Percentiles rank a stretch among this genome's conserved stretches.
Conservation (phyloP, 108 stramenopile genomes). For the Bacterosira constricta region DNA sequence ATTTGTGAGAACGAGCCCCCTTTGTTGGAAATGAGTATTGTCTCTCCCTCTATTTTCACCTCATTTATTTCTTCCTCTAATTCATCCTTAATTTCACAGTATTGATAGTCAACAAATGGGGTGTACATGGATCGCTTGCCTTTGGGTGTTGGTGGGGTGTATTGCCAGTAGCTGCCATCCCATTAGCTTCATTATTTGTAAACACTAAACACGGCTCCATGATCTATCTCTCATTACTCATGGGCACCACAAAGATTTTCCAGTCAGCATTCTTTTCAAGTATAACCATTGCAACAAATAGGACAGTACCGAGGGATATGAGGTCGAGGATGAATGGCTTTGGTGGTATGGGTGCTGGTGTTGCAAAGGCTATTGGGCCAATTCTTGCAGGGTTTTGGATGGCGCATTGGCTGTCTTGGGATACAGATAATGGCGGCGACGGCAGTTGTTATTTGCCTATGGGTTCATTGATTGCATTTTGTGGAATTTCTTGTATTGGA, state of each 20-base stretch:
- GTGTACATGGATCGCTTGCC: slow-evolving; percentile 49
- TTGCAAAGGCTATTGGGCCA: slow-evolving; percentile 64
- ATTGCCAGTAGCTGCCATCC: slow-evolving; percentile 48
- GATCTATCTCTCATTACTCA: slow-evolving; percentile 21
- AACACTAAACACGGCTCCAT: neutral
- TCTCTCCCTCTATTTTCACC: too few relatives aligned
- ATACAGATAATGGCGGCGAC: neutral
- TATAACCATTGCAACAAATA: slow-evolving; percentile 61
- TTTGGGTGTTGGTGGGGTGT: slow-evolving; percentile 49
- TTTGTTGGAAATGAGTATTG: too few relatives aligned
- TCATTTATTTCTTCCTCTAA: too few relatives aligned
- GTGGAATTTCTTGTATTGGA: slow-evolving; percentile 6
- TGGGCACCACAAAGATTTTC: slow-evolving; percentile 50
- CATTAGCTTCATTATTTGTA: slow-evolving; percentile 33
- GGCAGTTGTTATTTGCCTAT: neutral
- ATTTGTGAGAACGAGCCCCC: too few relatives aligned
- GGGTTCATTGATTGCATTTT: slow-evolving; percentile 6
- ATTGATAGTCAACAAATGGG: slow-evolving; percentile 44
- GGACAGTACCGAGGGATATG: slow-evolving; percentile 59
- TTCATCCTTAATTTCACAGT: too few relatives aligned
- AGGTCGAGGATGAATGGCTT: slow-evolving; percentile 78
- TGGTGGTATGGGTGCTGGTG: slow-evolving; percentile 58
- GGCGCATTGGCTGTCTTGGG: slow-evolving; percentile 26
- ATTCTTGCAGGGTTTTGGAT: slow-evolving; percentile 55
- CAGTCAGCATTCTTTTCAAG: slow-evolving; percentile 56